Base-by-base conservation (phyloP, 331 rosid genomes). In the Dryas integrifolia region DNA sequence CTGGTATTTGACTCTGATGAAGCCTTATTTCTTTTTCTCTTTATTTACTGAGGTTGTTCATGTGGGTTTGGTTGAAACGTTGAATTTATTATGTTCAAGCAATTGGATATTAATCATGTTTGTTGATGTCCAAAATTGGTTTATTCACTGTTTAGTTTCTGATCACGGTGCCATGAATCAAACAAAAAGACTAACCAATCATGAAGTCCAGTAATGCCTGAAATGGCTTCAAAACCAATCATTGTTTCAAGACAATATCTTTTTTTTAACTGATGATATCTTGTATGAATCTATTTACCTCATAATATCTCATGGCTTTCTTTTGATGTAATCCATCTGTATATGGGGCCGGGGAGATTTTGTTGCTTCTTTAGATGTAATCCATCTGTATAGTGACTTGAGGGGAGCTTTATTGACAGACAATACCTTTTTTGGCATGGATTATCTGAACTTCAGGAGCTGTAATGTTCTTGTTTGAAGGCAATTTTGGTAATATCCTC, bases 401-500 rank as follows among this genome's bases (percentile, higher is more conserved):
- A 53, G 24, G 62, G 13, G 74, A 71, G 50, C 76, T 75, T 66
- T 57, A 69, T 83, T 84, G 58, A 56, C 68, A 79, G 77, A 62
- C 75, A 75, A 61, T 65, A 50, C 70, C 64, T 67, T 79, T 35
- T 77, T 68, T 82, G 74, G 79, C 67, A 55, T 85, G 76, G 79
- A 30, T 57, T 74, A 61, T 44, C 14, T 78, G 64, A 50, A 70
- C 65, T 81, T 67, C 77, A 92, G 93, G 97, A 48, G 92, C 97
- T 11, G 88, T 89, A 57, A 89, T 92, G 94, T 88, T 92, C 88
- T 77, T 86, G 76, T 92, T 89, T 67, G 97, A 89, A 82, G 96
- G 90, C 0, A 39, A 77, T 48, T 89, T 92, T 74, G 90, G 97
- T 39, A 85, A 86, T 61, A 81, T 92, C 43, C 80, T 92, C 39